Conservation (phyloP, 1,139 yeast genomes). For the Geotrichum klebahnii region DNA sequence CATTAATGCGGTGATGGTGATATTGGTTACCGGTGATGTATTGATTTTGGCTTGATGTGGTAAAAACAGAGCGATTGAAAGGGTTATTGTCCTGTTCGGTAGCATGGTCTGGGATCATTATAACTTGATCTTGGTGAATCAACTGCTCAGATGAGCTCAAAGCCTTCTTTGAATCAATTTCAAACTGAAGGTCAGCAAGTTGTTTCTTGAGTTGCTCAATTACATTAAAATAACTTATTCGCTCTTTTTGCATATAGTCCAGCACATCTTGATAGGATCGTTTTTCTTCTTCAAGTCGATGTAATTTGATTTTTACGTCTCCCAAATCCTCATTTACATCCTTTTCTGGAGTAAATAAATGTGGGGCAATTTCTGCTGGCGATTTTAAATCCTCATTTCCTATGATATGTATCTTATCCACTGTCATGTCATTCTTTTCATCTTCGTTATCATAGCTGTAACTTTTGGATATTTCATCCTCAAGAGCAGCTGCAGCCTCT, state of each 20-base stretch:
- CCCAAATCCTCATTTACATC: background rate
- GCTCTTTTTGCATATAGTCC: constrained; percentile 3
- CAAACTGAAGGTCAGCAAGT: background rate
- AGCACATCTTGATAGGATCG: background rate
- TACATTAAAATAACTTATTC: constrained; percentile 2
- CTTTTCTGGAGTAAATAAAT: background rate
- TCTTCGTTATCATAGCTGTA: no score
- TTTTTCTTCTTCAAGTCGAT: constrained; percentile 14
- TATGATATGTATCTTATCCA: no score
- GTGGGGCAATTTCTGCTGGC: background rate
- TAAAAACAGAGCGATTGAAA: no score
- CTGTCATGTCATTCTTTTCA: background rate
- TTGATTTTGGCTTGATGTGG: no score
- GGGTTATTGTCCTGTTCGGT: no score
- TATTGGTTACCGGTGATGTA: no score
- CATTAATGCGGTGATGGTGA: no score
- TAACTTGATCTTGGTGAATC: no score
- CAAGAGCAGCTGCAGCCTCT: background rate
- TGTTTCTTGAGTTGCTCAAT: constrained; percentile 10
- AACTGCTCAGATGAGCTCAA: background rate
- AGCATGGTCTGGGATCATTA: no score
- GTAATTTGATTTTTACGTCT: background rate
- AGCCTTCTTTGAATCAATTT: background rate
- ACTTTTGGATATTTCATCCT: background rate
- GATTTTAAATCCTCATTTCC: no score